These are phyloP conservation scores for Fusarium concolor DNA, from an alignment of 2,329 filamentous ascomycete species.

Conservation along the genomic window DNA sequence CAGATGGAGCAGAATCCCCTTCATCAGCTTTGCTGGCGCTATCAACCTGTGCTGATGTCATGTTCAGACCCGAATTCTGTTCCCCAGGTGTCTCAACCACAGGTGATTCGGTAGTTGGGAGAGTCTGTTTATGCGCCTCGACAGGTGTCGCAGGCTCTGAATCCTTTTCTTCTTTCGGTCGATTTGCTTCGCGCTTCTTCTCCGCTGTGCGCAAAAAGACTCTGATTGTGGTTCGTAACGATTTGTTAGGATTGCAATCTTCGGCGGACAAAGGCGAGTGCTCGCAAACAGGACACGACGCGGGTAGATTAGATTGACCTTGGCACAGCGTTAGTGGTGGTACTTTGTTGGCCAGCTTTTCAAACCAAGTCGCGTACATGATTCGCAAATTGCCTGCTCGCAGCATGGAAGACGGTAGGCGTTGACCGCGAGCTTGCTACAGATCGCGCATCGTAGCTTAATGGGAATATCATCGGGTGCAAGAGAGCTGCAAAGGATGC, in stretches of 20 bases:
- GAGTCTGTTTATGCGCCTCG: slow-evolving; percentile 54
- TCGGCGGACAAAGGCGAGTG: slow-evolving; percentile 88
- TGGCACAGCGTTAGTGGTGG: slow-evolving; percentile 33
- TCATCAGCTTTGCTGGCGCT: slow-evolving; percentile 14
- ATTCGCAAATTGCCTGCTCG: slow-evolving; percentile 92
- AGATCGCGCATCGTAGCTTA: slow-evolving; percentile 94
- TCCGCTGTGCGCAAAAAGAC: slow-evolving; percentile 92
- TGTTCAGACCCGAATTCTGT: slow-evolving; percentile 15
- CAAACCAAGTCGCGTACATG: slow-evolving; percentile 65
- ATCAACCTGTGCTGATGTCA: slow-evolving; percentile 14
- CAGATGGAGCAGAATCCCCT: slow-evolving; percentile 14
- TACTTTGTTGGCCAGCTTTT: not conserved
- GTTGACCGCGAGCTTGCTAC: slow-evolving; percentile 90
- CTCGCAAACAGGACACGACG: slow-evolving; percentile 91
- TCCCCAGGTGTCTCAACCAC: slow-evolving; percentile 36
- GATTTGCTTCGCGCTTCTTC: slow-evolving; percentile 82
- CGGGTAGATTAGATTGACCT: slow-evolving; percentile 81
- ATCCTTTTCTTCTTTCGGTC: slow-evolving; percentile 61
- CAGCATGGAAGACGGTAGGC: slow-evolving; percentile 94
- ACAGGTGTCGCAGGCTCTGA: slow-evolving; percentile 56
- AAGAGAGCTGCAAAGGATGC: slow-evolving; percentile 71
- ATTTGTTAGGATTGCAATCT: slow-evolving; percentile 89
- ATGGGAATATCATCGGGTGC: slow-evolving; percentile 89
- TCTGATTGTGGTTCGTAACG: slow-evolving; percentile 89
- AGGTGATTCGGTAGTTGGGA: slow-evolving; percentile 43